Percentiles rank a stretch among this genome's conserved stretches.
phyloP scores from a whole-genome alignment of 2,329 filamentous ascomycete genomes.

The Neopestalotiopsis sp. region DNA sequence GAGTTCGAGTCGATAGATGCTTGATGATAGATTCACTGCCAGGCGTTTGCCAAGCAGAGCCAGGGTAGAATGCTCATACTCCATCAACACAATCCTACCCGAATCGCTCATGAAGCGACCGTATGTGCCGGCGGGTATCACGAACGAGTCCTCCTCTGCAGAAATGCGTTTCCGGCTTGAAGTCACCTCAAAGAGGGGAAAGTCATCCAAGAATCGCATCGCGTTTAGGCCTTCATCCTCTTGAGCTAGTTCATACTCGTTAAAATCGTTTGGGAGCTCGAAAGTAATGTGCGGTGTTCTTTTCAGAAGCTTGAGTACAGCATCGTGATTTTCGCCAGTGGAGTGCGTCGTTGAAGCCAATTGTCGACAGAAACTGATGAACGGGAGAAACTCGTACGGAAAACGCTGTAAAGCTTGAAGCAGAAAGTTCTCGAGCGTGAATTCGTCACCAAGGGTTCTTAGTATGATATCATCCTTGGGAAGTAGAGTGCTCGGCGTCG shows the following conservation, averaged over 20 bases:
- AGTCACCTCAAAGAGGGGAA: conserved; percentile 65
- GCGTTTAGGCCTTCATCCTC: conserved; percentile 87
- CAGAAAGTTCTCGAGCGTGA: conserved; percentile 65
- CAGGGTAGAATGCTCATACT: conserved; percentile 80
- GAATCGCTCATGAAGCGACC: conserved; percentile 79
- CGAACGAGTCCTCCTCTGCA: conserved; percentile 57
- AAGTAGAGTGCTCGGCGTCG: conserved; percentile 43
- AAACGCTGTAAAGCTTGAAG: conserved; percentile 76
- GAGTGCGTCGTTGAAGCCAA: conserved; percentile 56
- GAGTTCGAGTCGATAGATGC: conserved; percentile 57
- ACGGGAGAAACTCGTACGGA: conserved; percentile 83
- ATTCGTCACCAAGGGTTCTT: conserved; percentile 57
- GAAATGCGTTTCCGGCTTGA: conserved; percentile 49
- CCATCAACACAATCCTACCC: conserved; percentile 76
- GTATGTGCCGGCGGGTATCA: conserved; percentile 67
- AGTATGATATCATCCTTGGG: conserved; percentile 39
- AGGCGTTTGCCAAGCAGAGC: conserved; percentile 79
- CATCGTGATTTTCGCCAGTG: conserved; percentile 40
- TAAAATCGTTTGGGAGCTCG: conserved; percentile 72
- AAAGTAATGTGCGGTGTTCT: conserved; percentile 79
- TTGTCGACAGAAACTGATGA: conserved; percentile 73
- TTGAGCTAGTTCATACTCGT: conserved; percentile 75
- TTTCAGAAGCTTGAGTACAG: conserved; percentile 68
- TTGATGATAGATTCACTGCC: conserved; percentile 67
- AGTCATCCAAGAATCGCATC: conserved; percentile 68